Percentiles rank a stretch among this genome's conserved stretches.
phyloP scores from a whole-genome alignment of 495 filamentous ascomycete species.

The Parmelia sp. region DNA sequence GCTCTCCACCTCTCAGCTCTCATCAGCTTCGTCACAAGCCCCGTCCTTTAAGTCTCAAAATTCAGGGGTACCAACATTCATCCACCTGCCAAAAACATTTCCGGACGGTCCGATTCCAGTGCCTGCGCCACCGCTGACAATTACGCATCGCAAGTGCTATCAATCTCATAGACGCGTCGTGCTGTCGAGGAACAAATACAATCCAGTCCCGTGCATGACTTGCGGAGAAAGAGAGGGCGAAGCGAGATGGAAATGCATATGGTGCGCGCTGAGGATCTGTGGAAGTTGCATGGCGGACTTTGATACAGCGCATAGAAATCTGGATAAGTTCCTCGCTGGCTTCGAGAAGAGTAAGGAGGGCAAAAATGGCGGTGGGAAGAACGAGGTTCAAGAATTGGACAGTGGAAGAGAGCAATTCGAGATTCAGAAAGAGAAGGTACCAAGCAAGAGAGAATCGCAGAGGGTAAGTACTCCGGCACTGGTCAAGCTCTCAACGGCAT shows the following conservation, averaged over 20 bases:
- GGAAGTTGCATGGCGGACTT: conserved; percentile 36
- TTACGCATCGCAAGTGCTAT: conserved; percentile 41
- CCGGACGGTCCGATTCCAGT: conserved; percentile 14
- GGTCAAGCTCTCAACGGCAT: not conserved
- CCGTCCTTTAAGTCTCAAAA: conserved; percentile 9
- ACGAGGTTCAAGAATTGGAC: not conserved
- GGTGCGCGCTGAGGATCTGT: conserved; percentile 46
- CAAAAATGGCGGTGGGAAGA: not conserved
- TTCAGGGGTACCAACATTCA: conserved; percentile 9
- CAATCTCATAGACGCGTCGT: conserved; percentile 43
- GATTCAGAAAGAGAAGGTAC: not conserved
- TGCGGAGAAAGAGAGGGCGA: conserved; percentile 42
- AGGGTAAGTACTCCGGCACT: not conserved
- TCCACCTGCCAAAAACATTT: conserved; percentile 18
- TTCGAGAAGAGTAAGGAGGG: conserved; percentile 11
- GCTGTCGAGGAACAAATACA: conserved; percentile 39
- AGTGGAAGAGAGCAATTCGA: not conserved
- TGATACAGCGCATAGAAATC: conserved; percentile 27
- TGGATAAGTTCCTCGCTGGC: conserved; percentile 13
- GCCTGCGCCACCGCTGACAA: conserved; percentile 34
- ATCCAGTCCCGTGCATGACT: conserved; percentile 46
- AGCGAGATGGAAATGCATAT: conserved; percentile 42
- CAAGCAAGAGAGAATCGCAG: not conserved
- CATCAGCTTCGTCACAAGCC: conserved; percentile 10
- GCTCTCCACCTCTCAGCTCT: not conserved